These are phyloP conservation scores for Trichodelitschia bisporula DNA, from an alignment of 495 filamentous ascomycete genomes.

Conservation along the genomic window DNA sequence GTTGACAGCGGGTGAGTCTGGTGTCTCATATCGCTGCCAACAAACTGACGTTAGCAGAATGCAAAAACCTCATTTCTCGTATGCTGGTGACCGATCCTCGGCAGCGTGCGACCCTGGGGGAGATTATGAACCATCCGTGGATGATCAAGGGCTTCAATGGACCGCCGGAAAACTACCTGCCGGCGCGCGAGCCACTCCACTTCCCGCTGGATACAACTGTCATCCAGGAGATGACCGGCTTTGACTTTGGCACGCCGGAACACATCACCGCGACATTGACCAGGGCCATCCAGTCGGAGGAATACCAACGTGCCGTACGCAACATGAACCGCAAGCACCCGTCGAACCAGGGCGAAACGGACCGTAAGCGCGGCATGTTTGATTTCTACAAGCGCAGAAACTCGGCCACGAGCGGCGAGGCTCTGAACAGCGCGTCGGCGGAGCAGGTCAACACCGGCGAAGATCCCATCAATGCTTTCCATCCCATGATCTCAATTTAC, in stretches of 20 bases:
- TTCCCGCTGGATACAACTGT: constrained; percentile 66
- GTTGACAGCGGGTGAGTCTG: constrained; percentile 53
- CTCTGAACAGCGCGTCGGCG: constrained; percentile 58
- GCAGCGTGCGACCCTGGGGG: constrained; percentile 60
- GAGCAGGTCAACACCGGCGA: constrained; percentile 62
- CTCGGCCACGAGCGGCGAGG: constrained; percentile 68
- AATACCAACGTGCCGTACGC: constrained; percentile 64
- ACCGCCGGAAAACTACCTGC: constrained; percentile 76
- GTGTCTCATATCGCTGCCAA: constrained; percentile 1
- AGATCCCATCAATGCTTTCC: constrained; percentile 85
- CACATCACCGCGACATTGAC: constrained; percentile 60
- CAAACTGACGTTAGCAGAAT: constrained; percentile 32
- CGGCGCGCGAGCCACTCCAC: constrained; percentile 57
- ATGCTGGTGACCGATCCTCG: constrained; percentile 94
- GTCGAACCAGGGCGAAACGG: constrained; percentile 29
- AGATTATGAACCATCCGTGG: constrained; percentile 96
- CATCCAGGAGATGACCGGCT: constrained; percentile 84
- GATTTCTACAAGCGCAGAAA: constrained; percentile 94
- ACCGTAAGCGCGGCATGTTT: constrained; percentile 71
- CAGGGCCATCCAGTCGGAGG: constrained; percentile 65
- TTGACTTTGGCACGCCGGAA: constrained; percentile 82
- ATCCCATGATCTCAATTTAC: constrained; percentile 81
- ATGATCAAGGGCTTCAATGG: constrained; percentile 77
- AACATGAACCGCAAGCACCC: constrained; percentile 34
- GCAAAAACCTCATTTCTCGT: constrained; percentile 72